Base-by-base conservation (phyloP, 768 basidiomycete species). In the Coprinopsis cinerea region DNA sequence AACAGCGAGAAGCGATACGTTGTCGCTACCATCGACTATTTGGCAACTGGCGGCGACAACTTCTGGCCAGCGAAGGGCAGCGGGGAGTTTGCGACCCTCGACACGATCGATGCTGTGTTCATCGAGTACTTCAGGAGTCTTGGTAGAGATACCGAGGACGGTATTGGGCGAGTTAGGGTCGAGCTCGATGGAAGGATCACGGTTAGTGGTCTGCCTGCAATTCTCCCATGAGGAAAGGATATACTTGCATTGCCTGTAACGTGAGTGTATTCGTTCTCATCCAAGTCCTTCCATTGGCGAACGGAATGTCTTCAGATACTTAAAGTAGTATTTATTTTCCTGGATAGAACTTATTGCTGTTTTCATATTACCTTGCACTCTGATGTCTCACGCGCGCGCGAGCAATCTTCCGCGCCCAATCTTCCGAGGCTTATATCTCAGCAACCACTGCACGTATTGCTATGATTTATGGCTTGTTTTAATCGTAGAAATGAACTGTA, bases 31-130 rank as follows among this genome's bases (percentile, higher is more conserved):
- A 53, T 62, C 27, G 68, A 70, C 48, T 70, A 62, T 48, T 53
- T 68, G 15, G 68, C 68, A 1, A 53, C 57, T 9, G 68, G 68
- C 14, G 68, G 68, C 14, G 68, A 70, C 48, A 68, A 61, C 39
- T 64, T 70, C 53, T 67, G 63, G 64, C 55, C 59, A 17, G 50
- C 59, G 26, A 56, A 59, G 15, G 55, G 49, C n/a, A 13, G 35
- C 13, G 32, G 30, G 2, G 61, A 58, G 27, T 62, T 61, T 23
- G 57, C 53, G 15, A 63, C 57, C 5, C 56, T 70, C n/a, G 67
- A 65, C 30, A 62, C 64, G 10, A 54, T 67, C 47, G 68, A 70
- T 42, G 57, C 62, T 52, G 64, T 65, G 3, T 59, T 66, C 57
- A 64, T 60, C 5, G 54, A 59, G 27, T 66, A 70, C 47, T 60